A percentile compares a stretch with the other conserved stretches of the same genome.
phyloP scores from a whole-genome alignment of 139 green algal species.

The Chlamydomonas sp. region DNA sequence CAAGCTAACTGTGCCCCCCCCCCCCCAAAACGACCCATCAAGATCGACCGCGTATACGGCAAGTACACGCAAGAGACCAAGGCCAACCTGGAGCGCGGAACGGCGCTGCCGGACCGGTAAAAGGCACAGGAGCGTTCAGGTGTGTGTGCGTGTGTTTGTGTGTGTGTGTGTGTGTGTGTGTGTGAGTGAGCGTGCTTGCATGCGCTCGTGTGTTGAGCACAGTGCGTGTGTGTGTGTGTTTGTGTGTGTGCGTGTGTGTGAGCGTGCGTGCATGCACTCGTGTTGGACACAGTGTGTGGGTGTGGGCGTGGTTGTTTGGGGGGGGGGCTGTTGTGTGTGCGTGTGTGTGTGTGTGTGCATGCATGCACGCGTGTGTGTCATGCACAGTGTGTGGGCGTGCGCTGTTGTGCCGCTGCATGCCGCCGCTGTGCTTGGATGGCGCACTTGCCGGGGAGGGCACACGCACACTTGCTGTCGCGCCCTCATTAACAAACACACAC shows the following conservation, averaged over 20 bases:
- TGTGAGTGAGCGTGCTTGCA: no score
- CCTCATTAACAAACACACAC: not conserved
- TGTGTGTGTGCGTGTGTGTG: not conserved
- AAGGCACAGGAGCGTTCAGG: not conserved
- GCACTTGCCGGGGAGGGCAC: not conserved
- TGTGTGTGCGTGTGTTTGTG: not conserved
- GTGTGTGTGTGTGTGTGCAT: not conserved
- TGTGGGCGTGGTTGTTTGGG: not conserved
- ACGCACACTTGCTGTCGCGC: not conserved
- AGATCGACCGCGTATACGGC: slow-evolving; percentile 84
- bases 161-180: no score
- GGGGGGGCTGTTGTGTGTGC: no score
- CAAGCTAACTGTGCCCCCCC: no score
- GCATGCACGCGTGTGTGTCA: not conserved
- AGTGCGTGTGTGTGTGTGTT: no score
- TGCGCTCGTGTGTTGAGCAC: no score
- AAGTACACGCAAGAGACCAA: slow-evolving; percentile 78
- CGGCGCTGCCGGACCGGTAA: slow-evolving; percentile 83
- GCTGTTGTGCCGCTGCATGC: not conserved
- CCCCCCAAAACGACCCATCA: no score
- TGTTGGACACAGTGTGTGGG: not conserved
- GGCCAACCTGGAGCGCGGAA: slow-evolving; percentile 95
- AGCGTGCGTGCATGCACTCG: not conserved
- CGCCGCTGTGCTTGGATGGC: not conserved
- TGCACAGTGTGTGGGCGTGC: not conserved